These are phyloP conservation scores for Pseudonitzschia delicatissima DNA, from an alignment of 108 stramenopile species.

Conservation along the genomic window DNA sequence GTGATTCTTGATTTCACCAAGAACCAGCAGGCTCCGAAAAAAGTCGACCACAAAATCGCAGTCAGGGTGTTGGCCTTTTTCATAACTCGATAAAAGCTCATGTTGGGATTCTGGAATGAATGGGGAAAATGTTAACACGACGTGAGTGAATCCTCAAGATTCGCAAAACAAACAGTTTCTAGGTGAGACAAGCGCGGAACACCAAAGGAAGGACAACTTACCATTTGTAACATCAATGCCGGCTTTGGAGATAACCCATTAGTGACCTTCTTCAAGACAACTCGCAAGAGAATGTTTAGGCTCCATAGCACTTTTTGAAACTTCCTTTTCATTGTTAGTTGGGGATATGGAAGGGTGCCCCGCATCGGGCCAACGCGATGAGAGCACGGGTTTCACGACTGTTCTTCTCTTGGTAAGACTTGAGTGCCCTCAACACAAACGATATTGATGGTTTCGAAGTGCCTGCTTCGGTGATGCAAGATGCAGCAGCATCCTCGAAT, in stretches of 20 bases:
- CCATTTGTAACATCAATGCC: slow-evolving; percentile 20
- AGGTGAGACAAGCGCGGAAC: no score
- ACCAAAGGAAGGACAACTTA: neutral
- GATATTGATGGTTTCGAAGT: neutral
- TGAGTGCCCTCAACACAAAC: neutral
- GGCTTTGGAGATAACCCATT: slow-evolving; percentile 35
- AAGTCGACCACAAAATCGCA: slow-evolving; percentile 10
- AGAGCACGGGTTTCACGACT: slow-evolving; percentile 38
- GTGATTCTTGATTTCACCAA: no score
- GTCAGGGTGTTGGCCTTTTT: slow-evolving; percentile 2
- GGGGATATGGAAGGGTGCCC: slow-evolving; percentile 60
- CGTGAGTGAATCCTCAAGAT: no score
- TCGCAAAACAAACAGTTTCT: no score
- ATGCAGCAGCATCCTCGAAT: neutral
- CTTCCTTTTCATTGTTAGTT: slow-evolving; percentile 26
- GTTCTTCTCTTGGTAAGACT: neutral
- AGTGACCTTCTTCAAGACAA: slow-evolving; percentile 48
- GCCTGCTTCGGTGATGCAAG: neutral
- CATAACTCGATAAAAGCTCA: neutral
- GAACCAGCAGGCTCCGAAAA: no score
- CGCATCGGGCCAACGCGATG: slow-evolving; percentile 41
- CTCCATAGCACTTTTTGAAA: slow-evolving; percentile 39
- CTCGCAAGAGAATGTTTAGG: slow-evolving; percentile 37
- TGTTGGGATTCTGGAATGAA: neutral
- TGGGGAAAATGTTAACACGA: no score